A percentile compares a stretch with the other conserved stretches of the same genome.
These are phyloP conservation scores for Pisolithus thermaeus DNA, from an alignment of 1,284 basidiomycete species.

Conservation along the genomic window DNA sequence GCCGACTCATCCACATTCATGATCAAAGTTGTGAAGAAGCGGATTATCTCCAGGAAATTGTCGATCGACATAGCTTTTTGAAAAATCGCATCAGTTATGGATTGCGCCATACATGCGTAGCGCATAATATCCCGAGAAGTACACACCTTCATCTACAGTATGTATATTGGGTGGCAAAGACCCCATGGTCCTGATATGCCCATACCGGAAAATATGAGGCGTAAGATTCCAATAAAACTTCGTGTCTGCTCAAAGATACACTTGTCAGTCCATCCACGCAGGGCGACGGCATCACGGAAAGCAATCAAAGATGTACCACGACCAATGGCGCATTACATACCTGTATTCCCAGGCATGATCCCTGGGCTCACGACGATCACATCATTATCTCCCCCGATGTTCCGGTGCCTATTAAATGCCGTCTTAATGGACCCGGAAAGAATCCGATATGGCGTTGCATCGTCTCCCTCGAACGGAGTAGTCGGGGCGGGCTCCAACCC, in stretches of 20 bases:
- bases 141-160: conserved; percentile 40
- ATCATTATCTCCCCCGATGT: conserved; percentile 23
- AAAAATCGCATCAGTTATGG: background rate
- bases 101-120: background rate
- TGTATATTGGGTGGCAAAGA: conserved; percentile 38
- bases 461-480: conserved; percentile 36
- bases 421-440: conserved; percentile 48
- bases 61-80: conserved; percentile 31
- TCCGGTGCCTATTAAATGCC: conserved; percentile 35
- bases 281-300: no score
- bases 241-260: conserved; percentile 31
- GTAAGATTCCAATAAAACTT: conserved; percentile 44
- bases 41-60: conserved; percentile 38
- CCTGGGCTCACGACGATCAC: conserved; percentile 43
- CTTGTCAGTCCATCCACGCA: no score
- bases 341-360: conserved; percentile 40
- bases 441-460: conserved; percentile 43
- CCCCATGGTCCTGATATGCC: conserved; percentile 28
- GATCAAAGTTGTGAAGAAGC: conserved; percentile 42
- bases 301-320: no score
- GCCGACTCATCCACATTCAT: conserved; percentile 40
- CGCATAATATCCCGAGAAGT: conserved; percentile 11
- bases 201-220: conserved; percentile 44
- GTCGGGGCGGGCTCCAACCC: conserved; percentile 52
- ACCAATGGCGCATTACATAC: conserved; percentile 13